A percentile compares a stretch with the other conserved stretches of the same genome.
phyloP scores from a whole-genome alignment of 306 rosid species.

The Dryas drummondii region DNA sequence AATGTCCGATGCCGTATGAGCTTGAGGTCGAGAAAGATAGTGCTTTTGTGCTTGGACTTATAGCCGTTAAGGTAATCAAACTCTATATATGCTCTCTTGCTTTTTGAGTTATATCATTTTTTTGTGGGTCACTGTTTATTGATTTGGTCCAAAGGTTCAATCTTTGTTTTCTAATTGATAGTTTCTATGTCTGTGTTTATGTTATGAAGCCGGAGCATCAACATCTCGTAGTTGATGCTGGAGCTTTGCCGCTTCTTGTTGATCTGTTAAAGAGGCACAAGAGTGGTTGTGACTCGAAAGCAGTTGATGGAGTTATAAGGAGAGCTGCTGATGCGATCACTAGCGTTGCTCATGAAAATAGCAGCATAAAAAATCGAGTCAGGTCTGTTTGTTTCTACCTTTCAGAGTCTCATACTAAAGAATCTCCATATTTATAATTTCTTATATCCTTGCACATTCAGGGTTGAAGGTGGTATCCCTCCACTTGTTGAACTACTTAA shows the following conservation, averaged over 20 bases:
- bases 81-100: neutral
- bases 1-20: neutral
- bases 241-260: constrained; percentile 56
- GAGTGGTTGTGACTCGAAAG: constrained; percentile 16
- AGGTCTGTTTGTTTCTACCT: constrained; percentile 36
- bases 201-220: constrained; percentile 57
- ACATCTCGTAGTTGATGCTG: constrained; percentile 53
- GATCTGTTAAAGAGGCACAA: constrained; percentile 44
- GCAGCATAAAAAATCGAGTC: constrained; percentile 44
- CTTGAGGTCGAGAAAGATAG: constrained; percentile 46
- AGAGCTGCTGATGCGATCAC: constrained; percentile 61
- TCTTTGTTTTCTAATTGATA: neutral
- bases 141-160: neutral
- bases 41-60: constrained; percentile 45
- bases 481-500: constrained; percentile 70
- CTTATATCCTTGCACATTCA: constrained; percentile 20
- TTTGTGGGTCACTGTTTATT: neutral
- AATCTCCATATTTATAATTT: neutral
- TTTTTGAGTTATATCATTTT: neutral
- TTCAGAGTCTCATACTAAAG: neutral
- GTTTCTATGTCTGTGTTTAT: constrained; percentile 18
- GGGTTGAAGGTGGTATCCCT: constrained; percentile 72
- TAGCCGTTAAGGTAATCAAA: constrained; percentile 50
- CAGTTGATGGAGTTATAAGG: constrained; percentile 42
- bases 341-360: constrained; percentile 61